These are phyloP conservation scores for Alternaria metachromatica DNA, from an alignment of 2,329 filamentous ascomycete species.

Conservation along the genomic window DNA sequence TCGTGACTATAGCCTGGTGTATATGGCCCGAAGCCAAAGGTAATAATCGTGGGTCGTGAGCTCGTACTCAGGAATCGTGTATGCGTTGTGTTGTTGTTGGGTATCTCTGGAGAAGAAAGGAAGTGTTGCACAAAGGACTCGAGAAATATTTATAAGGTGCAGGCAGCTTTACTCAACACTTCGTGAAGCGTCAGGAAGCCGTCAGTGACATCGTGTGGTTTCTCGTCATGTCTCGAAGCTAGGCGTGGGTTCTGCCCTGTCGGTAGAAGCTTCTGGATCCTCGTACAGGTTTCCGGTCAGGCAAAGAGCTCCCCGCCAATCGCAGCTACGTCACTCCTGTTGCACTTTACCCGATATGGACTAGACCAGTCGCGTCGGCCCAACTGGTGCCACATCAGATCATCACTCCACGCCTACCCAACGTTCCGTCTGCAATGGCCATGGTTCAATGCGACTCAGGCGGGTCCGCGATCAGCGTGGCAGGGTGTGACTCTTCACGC, in stretches of 20 bases:
- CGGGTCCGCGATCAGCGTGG: background rate
- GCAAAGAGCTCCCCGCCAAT: conserved; percentile 12
- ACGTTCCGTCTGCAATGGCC: background rate
- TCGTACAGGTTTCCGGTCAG: conserved; percentile 26
- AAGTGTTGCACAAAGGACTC: conserved; percentile 5
- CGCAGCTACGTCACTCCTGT: conserved; percentile 13
- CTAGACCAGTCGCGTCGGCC: background rate
- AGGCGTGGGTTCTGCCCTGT: conserved; percentile 23
- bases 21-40: conserved; percentile 27
- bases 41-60: conserved; percentile 14
- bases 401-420: conserved; percentile 9
- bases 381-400: conserved; percentile 1
- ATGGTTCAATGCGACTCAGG: background rate
- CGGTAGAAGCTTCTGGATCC: conserved; percentile 37
- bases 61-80: conserved; percentile 19
- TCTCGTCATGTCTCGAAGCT: conserved; percentile 29
- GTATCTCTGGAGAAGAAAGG: conserved; percentile 18
- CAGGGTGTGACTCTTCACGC: background rate
- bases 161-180: conserved; percentile 7
- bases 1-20: conserved; percentile 26
- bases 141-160: conserved; percentile 33
- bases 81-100: conserved; percentile 14
- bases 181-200: conserved; percentile 25
- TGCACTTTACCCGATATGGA: background rate
- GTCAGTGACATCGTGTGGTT: conserved; percentile 34